Evolutionary conservation across 2,329 filamentous ascomycete genomes (phyloP).

Genomic region (Xylariaceae sp.): DNA sequence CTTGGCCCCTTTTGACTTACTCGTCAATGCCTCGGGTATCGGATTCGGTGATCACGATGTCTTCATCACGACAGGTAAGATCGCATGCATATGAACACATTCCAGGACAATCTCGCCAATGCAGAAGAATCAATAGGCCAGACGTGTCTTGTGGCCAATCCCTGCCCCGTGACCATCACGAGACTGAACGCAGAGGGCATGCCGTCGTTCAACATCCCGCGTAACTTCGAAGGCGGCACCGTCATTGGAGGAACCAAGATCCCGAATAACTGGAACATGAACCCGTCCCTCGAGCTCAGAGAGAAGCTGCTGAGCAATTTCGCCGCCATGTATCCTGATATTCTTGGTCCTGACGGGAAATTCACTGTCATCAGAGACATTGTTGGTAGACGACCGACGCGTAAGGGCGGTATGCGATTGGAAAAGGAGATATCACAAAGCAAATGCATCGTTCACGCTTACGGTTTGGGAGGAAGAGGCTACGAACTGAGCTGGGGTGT

Average conservation of each 20-base stretch:
- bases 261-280: slow-evolving; percentile 48
- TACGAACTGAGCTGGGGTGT: slow-evolving; percentile 58
- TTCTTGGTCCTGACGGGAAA: slow-evolving; percentile 25
- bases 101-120: slow-evolving; percentile 21
- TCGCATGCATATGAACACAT: neutral
- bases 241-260: slow-evolving; percentile 64
- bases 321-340: slow-evolving; percentile 28
- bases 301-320: slow-evolving; percentile 40
- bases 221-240: slow-evolving; percentile 57
- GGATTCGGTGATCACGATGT: slow-evolving; percentile 40
- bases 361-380: slow-evolving; percentile 38
- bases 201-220: slow-evolving; percentile 59
- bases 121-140: slow-evolving; percentile 32
- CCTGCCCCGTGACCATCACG: slow-evolving; percentile 42
- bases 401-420: slow-evolving; percentile 46
- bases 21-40: slow-evolving; percentile 44
- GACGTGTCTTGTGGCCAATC: slow-evolving; percentile 41
- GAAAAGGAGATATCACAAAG: slow-evolving; percentile 41
- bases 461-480: slow-evolving; percentile 56
- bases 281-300: slow-evolving; percentile 44
- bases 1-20: slow-evolving; percentile 28
- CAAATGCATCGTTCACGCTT: slow-evolving; percentile 46
- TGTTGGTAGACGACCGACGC: slow-evolving; percentile 42
- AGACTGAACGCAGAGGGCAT: slow-evolving; percentile 57
- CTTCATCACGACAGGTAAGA: slow-evolving; percentile 40